Base-by-base conservation (phyloP, 2,329 filamentous ascomycete species). In the Pseudocercospora eumusae region DNA sequence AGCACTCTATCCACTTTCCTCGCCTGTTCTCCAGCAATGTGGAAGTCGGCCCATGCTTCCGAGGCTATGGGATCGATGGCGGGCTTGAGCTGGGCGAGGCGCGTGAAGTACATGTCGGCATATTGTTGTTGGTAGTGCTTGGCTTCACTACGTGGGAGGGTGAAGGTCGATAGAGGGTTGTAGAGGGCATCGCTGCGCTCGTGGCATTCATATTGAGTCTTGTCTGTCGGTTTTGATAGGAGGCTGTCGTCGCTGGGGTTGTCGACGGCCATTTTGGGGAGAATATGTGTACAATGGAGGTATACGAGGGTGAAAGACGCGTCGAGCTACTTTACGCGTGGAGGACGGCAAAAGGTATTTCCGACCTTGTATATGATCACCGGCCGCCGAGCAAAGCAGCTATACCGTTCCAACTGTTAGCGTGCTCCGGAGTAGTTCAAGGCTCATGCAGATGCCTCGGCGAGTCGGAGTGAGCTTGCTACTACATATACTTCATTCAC, bases 91-190 rank as follows among this genome's bases (percentile, higher is more conserved):
- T 90, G 90, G 40, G 91, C 87, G 23, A 99, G 84, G 11, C 95
- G 90, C 69, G 97, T 76, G 75, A 97, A 99, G 82, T 99, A 99
- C 86, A 98, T 93, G 77, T 99, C 95, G 65, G 90, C 91, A 84
- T 91, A 99, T 78, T 99, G 95, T 76, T 98, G 95, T 75, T 93
- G 83, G 76, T 98, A 99, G 59, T 92, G 89, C 64, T 83, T 81
- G 36, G 81, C 78, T 45, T 81, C 76, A 25, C 84, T 84, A 66
- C 81, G 88, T 23, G 90, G 84, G 9, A 98, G 85, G 54, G 80
- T 80, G 76, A 92, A 98, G 7, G 88, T 89, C 59, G 86, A 79
- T 27, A 96, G 82, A 0, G 93, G 87, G 60, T 86, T 88, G 80
- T 97, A 98, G 59, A 77, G 70, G 2, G 85, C 87, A 20, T 81